These are phyloP conservation scores for Syzygium aqueum DNA, from an alignment of 345 rosid species.

Conservation along the genomic window DNA sequence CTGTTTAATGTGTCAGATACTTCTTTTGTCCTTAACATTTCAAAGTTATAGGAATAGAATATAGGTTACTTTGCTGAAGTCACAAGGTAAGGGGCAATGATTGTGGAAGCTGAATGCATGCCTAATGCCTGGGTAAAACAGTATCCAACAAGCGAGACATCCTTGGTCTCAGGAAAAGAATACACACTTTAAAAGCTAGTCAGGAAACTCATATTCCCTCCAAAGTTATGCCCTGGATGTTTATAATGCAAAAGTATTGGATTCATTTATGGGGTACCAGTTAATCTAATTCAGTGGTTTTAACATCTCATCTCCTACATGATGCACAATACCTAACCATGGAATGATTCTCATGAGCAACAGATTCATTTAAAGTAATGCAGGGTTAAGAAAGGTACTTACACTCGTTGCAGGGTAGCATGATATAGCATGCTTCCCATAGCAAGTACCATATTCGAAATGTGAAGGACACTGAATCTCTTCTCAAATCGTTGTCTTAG, in stretches of 20 bases:
- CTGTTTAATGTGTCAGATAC: not conserved
- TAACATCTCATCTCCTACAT: not conserved
- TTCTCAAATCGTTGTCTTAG: slow-evolving; percentile 87
- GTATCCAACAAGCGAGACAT: not conserved
- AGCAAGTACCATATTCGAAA: slow-evolving; percentile 83
- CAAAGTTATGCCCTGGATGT: not conserved
- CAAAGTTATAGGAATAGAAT: not conserved
- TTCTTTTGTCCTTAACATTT: not conserved
- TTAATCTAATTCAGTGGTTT: not conserved
- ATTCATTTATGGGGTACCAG: not conserved
- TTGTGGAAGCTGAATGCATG: not conserved
- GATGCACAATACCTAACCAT: not conserved
- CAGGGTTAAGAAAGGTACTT: slow-evolving; percentile 13
- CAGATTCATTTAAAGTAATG: not conserved
- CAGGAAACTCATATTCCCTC: not conserved
- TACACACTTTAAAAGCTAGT: not conserved
- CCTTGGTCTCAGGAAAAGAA: not conserved
- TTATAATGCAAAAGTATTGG: not conserved
- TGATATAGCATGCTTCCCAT: slow-evolving; percentile 95
- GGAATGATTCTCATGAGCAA: not conserved
- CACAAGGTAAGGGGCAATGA: not conserved
- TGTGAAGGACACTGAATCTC: slow-evolving; percentile 84
- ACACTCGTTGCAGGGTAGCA: slow-evolving; percentile 72
- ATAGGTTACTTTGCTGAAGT: not conserved
- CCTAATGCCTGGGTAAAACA: not conserved